Evolutionary conservation across 1,284 basidiomycete species (phyloP), one percentile per base, ranked within the genome.

Genomic region (Malassezia psittaci): DNA sequence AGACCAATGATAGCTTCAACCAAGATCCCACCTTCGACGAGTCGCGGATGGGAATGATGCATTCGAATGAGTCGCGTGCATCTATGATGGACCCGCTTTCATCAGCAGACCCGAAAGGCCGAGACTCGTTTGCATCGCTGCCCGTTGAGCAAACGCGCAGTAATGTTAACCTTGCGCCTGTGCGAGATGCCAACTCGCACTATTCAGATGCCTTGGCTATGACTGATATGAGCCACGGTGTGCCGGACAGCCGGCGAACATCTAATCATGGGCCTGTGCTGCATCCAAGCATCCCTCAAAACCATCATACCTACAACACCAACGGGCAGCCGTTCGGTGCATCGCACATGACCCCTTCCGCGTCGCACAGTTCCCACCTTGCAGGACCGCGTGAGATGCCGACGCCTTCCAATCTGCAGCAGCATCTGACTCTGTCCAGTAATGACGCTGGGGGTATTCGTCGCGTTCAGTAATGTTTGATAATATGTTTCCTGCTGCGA

Each of bases 331-430:
- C 24, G 34, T 34, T 16, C 18, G 13, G 15, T 11, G 24, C 43
- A 33, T n/a, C 18, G n/a, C 16, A 19, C 15, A 6, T 45, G 12
- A 24, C 43, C 6, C 18, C 21, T n/a, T 10, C 7, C 24, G 15
- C 13, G 3, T 45, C 43, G 19, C 43, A 45, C 11, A 18, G 7
- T 16, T 45, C 43, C 29, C 43, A 45, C 11, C 21, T 45, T 13
- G 13, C 43, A 2, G 37, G 54, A 5, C 54, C 54, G 2, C 54
- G 54, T 32, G 42, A 45, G 12, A 57, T 57, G 54, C 54, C 54
- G 40, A 19, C 34, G 21, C 37, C 33, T 4, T 57, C 54, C 10
- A 57, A 57, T 36, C 49, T 57, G 33, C 43, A 57, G 44, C 54
- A 51, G 19, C 54, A 57, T n/a, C 41, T 56, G 43, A 15, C 29